phyloP scores from a whole-genome alignment of 768 basidiomycete genomes.

The Piloderma croceum region DNA sequence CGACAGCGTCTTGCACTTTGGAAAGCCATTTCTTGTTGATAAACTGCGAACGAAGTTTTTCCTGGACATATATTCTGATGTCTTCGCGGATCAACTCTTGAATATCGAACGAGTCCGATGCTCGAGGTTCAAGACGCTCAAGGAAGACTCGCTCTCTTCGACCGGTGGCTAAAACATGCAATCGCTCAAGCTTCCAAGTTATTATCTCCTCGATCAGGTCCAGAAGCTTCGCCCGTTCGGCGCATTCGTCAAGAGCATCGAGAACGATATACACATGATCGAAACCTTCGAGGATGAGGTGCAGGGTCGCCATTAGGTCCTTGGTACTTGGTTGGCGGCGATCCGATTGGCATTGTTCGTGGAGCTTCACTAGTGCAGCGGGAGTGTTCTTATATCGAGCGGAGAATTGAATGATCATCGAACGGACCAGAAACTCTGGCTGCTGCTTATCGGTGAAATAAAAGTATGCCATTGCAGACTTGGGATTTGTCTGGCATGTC shows the following conservation, averaged over 20 bases:
- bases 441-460: conserved; percentile 14
- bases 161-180: conserved; percentile 13
- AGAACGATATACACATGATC: conserved; percentile 14
- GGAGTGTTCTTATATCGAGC: conserved; percentile 1
- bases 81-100: too few relatives aligned
- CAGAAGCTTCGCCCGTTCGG: conserved; percentile 9
- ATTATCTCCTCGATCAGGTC: conserved; percentile 3
- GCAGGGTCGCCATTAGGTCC: conserved; percentile 8
- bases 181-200: conserved; percentile 1
- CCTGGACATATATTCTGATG: too few relatives aligned
- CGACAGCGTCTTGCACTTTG: too few relatives aligned
- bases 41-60: too few relatives aligned
- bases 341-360: too few relatives aligned
- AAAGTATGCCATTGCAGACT: conserved; percentile 14
- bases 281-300: conserved; percentile 6
- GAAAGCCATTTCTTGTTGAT: too few relatives aligned
- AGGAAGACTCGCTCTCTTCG: conserved; percentile 11
- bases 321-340: too few relatives aligned
- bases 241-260: conserved; percentile 20
- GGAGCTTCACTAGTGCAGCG: too few relatives aligned
- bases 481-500: neutral
- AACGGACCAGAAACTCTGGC: conserved; percentile 11
- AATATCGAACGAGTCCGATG: conserved; percentile 20
- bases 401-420: conserved; percentile 16
- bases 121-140: neutral